phyloP scores from a whole-genome alignment of 371 early-diverging fungal genomes.

The Zychaea mexicana region DNA sequence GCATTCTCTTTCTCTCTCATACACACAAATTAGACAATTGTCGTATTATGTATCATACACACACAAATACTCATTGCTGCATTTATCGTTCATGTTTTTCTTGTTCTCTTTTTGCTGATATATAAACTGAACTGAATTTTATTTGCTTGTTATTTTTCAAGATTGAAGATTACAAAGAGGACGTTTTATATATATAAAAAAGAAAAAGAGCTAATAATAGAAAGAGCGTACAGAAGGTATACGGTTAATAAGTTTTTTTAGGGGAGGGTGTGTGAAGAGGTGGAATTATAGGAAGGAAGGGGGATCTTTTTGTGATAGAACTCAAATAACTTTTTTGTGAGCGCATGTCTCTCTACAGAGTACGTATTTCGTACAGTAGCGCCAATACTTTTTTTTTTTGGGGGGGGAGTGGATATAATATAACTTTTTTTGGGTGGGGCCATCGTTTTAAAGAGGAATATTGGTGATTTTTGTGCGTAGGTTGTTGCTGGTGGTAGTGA shows the following conservation, averaged over 20 bases:
- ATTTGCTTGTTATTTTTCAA: background rate
- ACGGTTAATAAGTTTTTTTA: background rate
- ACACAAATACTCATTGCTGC: too few species aligned
- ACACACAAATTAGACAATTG: too few species aligned
- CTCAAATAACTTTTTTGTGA: background rate
- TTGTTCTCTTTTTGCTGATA: background rate
- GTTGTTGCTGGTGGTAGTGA: too few species aligned
- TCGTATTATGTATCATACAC: too few species aligned
- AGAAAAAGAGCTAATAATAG: conserved; percentile 5
- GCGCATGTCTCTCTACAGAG: too few species aligned
- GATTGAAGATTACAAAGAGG: conserved; percentile 5
- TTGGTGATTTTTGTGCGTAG: too few species aligned
- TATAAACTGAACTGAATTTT: too few species aligned
- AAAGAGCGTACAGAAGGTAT: background rate
- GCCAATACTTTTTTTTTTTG: background rate
- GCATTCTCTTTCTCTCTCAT: background rate
- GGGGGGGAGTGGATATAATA: background rate
- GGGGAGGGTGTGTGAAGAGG: conserved; percentile 4
- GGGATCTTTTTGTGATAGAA: conserved; percentile 15
- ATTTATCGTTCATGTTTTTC: too few species aligned
- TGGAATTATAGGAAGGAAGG: too few species aligned
- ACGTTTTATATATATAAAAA: background rate
- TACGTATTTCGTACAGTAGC: too few species aligned
- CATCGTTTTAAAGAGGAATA: too few species aligned
- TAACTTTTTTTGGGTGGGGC: background rate